phyloP scores from a whole-genome alignment of 2,329 filamentous ascomycete species.

The Uncinocarpus reesii region DNA sequence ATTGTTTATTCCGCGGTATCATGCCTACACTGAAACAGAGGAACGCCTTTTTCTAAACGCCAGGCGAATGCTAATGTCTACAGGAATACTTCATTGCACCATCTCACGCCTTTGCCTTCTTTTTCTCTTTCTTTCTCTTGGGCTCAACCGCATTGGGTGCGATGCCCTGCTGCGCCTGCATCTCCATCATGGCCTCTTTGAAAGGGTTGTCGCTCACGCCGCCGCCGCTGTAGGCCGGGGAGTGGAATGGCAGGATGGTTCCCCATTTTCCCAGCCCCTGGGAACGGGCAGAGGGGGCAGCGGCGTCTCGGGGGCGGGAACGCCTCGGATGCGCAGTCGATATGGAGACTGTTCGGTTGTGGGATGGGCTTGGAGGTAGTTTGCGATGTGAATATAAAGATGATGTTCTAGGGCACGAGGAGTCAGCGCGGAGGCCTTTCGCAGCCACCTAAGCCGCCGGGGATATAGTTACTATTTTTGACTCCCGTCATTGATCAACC shows the following conservation, averaged over 20 bases:
- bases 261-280: conserved; percentile 85
- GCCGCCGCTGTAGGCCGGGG: conserved; percentile 79
- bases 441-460: not conserved
- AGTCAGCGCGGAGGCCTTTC: not conserved
- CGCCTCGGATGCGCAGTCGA: conserved; percentile 60
- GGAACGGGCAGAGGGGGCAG: conserved; percentile 68
- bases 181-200: conserved; percentile 94
- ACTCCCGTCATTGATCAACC: conserved; percentile 42
- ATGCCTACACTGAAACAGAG: no score
- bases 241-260: conserved; percentile 73
- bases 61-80: not conserved
- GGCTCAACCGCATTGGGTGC: conserved; percentile 39
- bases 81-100: no score
- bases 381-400: conserved; percentile 68
- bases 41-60: no score
- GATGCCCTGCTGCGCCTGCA: conserved; percentile 48
- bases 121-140: conserved; percentile 43
- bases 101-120: conserved; percentile 35
- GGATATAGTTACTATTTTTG: conserved; percentile 52
- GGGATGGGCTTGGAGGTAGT: conserved; percentile 66
- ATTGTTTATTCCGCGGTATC: no score
- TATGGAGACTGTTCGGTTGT: conserved; percentile 63
- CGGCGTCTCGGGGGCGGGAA: conserved; percentile 56
- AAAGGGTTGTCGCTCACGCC: conserved; percentile 91
- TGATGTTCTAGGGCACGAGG: conserved; percentile 54